phyloP scores from a whole-genome alignment of 306 rosid species.

The Pterocarpus macrocarpus region DNA sequence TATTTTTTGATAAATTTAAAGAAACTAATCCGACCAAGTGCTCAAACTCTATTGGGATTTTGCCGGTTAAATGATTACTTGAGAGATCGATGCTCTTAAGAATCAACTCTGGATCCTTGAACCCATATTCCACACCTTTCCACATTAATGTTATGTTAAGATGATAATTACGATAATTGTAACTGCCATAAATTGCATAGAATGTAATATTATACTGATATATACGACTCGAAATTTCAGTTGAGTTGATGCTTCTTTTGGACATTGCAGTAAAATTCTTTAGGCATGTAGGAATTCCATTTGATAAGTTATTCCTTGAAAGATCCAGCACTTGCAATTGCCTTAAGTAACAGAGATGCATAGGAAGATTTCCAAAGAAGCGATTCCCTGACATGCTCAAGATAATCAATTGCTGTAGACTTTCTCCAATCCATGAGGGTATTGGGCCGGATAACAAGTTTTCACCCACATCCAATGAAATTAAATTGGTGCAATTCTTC shows the following conservation, averaged over 20 bases:
- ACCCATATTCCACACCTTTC: slow-evolving; percentile 31
- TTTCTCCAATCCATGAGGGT: slow-evolving; percentile 44
- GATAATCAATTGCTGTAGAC: not conserved
- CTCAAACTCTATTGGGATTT: slow-evolving; percentile 11
- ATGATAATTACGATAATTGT: not conserved
- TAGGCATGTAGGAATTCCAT: slow-evolving; percentile 1
- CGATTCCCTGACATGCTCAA: slow-evolving; percentile 18
- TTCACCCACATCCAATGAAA: slow-evolving; percentile 15
- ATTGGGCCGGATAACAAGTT: not conserved
- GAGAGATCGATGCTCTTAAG: slow-evolving; percentile 1
- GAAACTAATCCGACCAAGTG: not conserved
- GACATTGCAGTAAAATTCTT: slow-evolving; percentile 17
- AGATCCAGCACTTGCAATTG: slow-evolving; percentile 14
- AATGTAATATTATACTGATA: not conserved
- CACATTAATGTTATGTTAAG: not conserved
- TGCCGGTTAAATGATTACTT: not conserved
- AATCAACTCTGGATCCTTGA: slow-evolving; percentile 44
- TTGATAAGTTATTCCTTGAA: not conserved
- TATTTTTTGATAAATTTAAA: slow-evolving; percentile 27
- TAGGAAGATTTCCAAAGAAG: not conserved
- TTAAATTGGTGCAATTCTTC: not conserved
- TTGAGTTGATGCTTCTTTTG: not conserved
- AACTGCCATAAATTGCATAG: not conserved
- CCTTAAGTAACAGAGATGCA: not conserved
- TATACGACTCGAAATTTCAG: not conserved